Conservation (phyloP, 108 stramenopile genomes). For the Seminavis robusta region DNA sequence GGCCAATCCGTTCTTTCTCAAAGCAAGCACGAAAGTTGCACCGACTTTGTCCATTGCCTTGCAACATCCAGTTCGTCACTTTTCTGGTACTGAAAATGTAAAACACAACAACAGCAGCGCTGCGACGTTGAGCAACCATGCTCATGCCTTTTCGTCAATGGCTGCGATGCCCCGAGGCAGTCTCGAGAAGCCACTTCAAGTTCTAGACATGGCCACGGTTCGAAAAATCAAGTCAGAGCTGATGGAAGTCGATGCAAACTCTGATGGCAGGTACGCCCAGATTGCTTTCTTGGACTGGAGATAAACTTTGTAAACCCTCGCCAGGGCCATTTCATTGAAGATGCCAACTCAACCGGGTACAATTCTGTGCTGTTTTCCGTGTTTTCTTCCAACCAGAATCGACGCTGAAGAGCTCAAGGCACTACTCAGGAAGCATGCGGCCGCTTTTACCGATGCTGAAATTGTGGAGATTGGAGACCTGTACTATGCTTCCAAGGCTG, state of each 20-base stretch:
- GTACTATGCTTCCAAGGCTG: slow-evolving; percentile 63
- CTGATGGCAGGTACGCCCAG: slow-evolving; percentile 30
- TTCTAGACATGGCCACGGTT: slow-evolving; percentile 51
- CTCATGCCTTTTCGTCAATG: no score
- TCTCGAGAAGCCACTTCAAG: slow-evolving; percentile 10
- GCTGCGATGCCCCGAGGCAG: neutral
- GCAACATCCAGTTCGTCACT: no score
- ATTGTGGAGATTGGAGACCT: slow-evolving; percentile 67
- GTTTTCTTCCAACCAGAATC: slow-evolving; percentile 18
- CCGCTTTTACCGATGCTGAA: slow-evolving; percentile 66
- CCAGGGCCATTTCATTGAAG: neutral
- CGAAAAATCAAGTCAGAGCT: slow-evolving; percentile 68
- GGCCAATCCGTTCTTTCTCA: no score
- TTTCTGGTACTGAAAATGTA: no score
- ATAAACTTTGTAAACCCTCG: neutral
- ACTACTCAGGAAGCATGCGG: slow-evolving; percentile 52
- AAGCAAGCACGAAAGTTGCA: no score
- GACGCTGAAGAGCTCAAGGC: slow-evolving; percentile 63
- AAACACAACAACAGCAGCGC: no score
- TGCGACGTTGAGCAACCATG: no score
- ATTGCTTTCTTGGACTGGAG: neutral
- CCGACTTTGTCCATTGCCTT: no score
- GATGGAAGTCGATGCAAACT: slow-evolving; percentile 42
- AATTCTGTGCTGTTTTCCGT: neutral
- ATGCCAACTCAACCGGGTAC: neutral